Evolutionary conservation across 2,329 filamentous ascomycete genomes (phyloP), one percentile per base, ranked within the genome.

Genomic region (Sporothrix phasma): DNA sequence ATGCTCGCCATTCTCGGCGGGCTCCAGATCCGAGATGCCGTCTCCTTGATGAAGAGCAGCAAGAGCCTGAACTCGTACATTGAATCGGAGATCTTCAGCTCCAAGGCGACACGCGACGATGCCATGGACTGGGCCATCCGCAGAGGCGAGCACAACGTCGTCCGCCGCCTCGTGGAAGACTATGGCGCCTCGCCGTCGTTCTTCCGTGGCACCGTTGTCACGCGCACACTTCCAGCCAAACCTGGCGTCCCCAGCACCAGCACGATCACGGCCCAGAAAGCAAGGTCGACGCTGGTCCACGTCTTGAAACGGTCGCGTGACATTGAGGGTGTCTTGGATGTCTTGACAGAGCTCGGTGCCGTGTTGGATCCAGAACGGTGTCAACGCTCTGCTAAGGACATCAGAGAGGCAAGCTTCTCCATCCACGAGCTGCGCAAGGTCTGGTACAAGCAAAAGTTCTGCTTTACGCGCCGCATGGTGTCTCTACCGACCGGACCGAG

Each of bases 181-280:
- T 46, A 62, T 34, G 60, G 60, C 34, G 46, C 60, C 7, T 62
- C 60, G 15, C 60, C 60, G 6, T 39, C 45, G n/a, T 51, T 51
- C 7, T 47, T 26, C 22, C 45, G 31, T 4, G 58, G 58, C n/a
- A 19, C 22, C 1, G 3, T 47, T 22, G n/a, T 37, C 31, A 22
- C 2, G 13, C 17, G 13, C 6, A 24, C 11, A 3, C 2, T 34
- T 22, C 17, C 29, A 34, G 24, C 3, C 17, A 19, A n/a, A 7
- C 2, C 17, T 10, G 15, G 26, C 6, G 43, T n/a, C 5, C 19
- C 15, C 24, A 24, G 31, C 34, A 37, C 10, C 10, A 37, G 3
- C 1, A 13, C 5, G 34, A 13, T 15, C 17, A 43, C 41, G 17
- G 5, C 17, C 17, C 5, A 6, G 41, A n/a, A 43, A 7, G 41